Percentiles rank a stretch among this genome's conserved stretches.
phyloP scores from a whole-genome alignment of 176 grass and related monocot species.

The Aegilops bicornis region DNA sequence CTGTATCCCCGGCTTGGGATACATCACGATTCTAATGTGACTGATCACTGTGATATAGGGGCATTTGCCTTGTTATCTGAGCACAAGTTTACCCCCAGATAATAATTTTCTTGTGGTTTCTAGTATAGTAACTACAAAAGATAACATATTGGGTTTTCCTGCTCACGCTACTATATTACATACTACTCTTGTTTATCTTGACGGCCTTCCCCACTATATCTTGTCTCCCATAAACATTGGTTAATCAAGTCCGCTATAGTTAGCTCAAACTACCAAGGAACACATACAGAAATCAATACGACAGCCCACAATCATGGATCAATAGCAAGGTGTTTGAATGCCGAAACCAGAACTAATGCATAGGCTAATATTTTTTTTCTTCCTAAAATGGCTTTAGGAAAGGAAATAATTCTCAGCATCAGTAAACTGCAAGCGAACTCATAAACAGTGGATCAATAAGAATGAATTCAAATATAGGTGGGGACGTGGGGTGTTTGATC shows the following conservation, averaged over 20 bases:
- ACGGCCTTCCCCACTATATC: background rate
- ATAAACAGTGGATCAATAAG: too few species aligned
- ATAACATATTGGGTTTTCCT: background rate
- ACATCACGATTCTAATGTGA: background rate
- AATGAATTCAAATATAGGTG: background rate
- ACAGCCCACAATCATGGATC: background rate
- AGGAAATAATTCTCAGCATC: background rate
- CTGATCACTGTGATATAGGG: background rate
- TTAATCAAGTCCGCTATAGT: background rate
- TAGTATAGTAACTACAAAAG: background rate
- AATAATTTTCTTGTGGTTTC: background rate
- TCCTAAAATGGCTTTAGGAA: background rate
- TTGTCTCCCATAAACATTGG: background rate
- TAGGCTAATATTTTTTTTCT: background rate
- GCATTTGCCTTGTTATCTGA: background rate
- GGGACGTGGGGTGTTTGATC: background rate
- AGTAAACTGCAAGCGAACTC: too few species aligned
- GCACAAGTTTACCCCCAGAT: background rate
- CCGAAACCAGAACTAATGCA: background rate
- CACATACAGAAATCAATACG: background rate
- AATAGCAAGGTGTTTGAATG: background rate
- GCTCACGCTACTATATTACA: background rate
- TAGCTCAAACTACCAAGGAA: background rate
- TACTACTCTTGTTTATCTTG: background rate
- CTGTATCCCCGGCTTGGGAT: background rate